These are phyloP conservation scores for Botrytis squamosa DNA, from an alignment of 2,329 filamentous ascomycete species.

Conservation along the genomic window DNA sequence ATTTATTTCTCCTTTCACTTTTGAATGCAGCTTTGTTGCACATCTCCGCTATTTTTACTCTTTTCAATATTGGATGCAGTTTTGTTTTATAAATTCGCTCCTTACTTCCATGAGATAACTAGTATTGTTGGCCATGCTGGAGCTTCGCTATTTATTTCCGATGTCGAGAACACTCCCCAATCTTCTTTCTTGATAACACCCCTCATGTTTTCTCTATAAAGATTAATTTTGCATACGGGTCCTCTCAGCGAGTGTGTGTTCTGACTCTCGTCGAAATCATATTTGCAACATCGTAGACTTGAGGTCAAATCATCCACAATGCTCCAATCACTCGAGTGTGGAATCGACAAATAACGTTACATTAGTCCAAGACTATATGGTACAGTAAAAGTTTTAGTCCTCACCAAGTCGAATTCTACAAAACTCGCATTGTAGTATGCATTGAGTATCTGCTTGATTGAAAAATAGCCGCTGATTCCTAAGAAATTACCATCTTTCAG, in stretches of 20 bases:
- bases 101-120: background rate
- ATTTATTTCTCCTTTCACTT: background rate
- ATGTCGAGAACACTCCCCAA: background rate
- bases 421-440: background rate
- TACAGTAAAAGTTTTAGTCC: background rate
- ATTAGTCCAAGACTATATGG: background rate
- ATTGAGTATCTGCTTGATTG: background rate
- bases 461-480: background rate
- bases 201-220: background rate
- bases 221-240: background rate
- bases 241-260: background rate
- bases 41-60: background rate
- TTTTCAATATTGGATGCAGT: background rate
- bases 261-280: background rate
- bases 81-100: background rate
- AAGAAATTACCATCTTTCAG: too few species aligned
- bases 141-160: background rate
- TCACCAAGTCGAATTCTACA: background rate
- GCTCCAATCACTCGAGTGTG: background rate
- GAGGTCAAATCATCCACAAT: background rate
- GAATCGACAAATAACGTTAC: background rate
- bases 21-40: background rate
- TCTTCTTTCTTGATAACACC: background rate
- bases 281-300: background rate
- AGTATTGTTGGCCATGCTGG: background rate